These are phyloP conservation scores for Candida glaebosa DNA, from an alignment of 805 yeast genomes.

Conservation along the genomic window DNA sequence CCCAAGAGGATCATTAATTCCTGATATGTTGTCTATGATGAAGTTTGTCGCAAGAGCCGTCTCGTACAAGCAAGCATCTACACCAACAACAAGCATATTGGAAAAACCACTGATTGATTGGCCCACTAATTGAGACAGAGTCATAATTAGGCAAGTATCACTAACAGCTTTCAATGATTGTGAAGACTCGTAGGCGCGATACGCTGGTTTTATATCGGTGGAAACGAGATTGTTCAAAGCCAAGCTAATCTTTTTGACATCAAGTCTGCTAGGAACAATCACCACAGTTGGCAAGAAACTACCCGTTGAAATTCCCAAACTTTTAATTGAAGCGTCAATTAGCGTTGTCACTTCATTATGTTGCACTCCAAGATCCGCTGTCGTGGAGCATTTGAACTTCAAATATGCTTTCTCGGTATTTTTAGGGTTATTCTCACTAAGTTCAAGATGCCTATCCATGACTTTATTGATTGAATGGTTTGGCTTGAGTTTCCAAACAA, in stretches of 20 bases:
- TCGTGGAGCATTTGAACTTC: slow-evolving; percentile 4
- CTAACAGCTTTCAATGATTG: background rate
- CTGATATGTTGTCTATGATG: slow-evolving; percentile 10
- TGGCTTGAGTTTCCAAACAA: slow-evolving; percentile 2
- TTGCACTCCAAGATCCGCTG: background rate
- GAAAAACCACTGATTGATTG: slow-evolving; percentile 6
- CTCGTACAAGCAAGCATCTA: slow-evolving; percentile 21
- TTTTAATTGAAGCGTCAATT: background rate
- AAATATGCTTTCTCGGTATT: slow-evolving; percentile 14
- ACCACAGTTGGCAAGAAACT: slow-evolving; percentile 10
- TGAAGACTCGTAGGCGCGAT: background rate
- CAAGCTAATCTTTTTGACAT: slow-evolving; percentile 3
- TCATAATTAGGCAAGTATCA: slow-evolving; percentile 6
- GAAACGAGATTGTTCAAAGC: slow-evolving; percentile 1
- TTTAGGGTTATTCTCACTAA: slow-evolving; percentile 11
- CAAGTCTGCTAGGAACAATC: slow-evolving; percentile 16
- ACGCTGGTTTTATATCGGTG: background rate
- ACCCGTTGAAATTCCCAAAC: background rate
- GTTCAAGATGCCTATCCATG: slow-evolving; percentile 10
- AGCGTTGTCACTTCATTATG: background rate
- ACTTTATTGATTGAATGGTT: slow-evolving; percentile 4
- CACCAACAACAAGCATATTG: slow-evolving; percentile 15
- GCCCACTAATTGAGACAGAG: slow-evolving; percentile 15
- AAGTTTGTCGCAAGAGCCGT: slow-evolving; percentile 12
- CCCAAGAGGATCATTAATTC: slow-evolving; percentile 17